Percentiles rank a stretch among this genome's conserved stretches.
These are phyloP conservation scores for Xylaria castorea DNA, from an alignment of 495 filamentous ascomycete species.

Conservation along the genomic window DNA sequence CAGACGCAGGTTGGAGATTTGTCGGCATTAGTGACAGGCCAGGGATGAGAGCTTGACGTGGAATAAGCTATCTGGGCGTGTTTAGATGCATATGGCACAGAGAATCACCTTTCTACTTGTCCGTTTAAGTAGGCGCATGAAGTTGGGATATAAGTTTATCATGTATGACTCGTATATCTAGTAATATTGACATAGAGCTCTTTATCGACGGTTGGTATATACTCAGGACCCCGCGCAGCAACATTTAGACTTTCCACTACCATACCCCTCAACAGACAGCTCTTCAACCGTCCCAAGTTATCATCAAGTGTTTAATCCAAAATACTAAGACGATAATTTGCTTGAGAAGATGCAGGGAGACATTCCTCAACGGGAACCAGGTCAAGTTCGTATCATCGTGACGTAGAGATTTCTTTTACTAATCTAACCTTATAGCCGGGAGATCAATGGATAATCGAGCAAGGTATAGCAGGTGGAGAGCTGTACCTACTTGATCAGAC, in stretches of 20 bases:
- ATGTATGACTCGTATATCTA: not conserved
- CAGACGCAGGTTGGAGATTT: not conserved
- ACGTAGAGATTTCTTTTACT: slow-evolving; percentile 10
- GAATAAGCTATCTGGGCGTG: not conserved
- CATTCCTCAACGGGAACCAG: slow-evolving; percentile 30
- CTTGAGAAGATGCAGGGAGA: slow-evolving; percentile 33
- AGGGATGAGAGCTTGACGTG: not conserved
- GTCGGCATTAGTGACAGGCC: not conserved
- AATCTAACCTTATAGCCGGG: slow-evolving; percentile 40
- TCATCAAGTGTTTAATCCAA: not conserved
- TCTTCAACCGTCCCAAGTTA: not conserved
- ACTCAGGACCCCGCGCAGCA: slow-evolving; percentile 3
- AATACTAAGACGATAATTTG: not conserved
- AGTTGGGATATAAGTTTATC: slow-evolving; percentile 1
- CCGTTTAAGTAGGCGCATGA: not conserved
- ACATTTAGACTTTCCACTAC: slow-evolving; percentile 9
- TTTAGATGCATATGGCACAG: not conserved
- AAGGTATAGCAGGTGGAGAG: slow-evolving; percentile 54
- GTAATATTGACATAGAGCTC: not conserved
- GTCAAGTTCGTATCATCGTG: slow-evolving; percentile 24
- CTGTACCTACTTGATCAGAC: slow-evolving; percentile 58
- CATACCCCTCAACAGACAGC: not conserved
- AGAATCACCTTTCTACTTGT: not conserved
- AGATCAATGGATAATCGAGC: slow-evolving; percentile 63
- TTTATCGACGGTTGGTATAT: not conserved